phyloP scores from a whole-genome alignment of 2,329 filamentous ascomycete species.

The Immersiporthe knoxdaviesiana region DNA sequence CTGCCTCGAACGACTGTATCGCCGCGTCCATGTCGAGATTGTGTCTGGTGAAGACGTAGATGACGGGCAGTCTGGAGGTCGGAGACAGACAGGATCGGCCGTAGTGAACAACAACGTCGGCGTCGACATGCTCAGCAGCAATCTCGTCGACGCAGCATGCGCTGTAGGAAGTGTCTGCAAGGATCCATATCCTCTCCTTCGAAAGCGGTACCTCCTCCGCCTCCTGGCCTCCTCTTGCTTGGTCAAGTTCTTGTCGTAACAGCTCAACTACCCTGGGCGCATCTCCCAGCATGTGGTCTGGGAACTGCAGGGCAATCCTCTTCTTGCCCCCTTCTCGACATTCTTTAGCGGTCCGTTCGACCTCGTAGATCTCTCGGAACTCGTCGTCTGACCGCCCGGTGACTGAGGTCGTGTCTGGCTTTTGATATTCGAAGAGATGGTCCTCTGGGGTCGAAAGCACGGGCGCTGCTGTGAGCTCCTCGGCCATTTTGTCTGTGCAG shows the following conservation, averaged over 20 bases:
- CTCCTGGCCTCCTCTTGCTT: constrained; percentile 20
- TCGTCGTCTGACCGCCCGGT: constrained; percentile 61
- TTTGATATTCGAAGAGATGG: constrained; percentile 57
- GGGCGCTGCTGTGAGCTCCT: constrained; percentile 56
- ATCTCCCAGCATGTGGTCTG: constrained; percentile 88
- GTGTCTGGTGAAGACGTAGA: constrained; percentile 86
- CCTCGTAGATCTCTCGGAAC: constrained; percentile 79
- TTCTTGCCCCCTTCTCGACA: constrained; percentile 73
- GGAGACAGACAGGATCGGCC: constrained; percentile 90
- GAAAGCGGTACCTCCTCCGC: background rate
- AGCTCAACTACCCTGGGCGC: constrained; percentile 77
- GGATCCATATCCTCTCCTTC: constrained; percentile 68
- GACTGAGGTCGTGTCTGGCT: constrained; percentile 38
- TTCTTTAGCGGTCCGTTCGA: constrained; percentile 76
- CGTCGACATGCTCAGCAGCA: constrained; percentile 89
- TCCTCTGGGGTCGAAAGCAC: constrained; percentile 68
- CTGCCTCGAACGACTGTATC: constrained; percentile 63
- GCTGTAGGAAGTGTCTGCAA: constrained; percentile 95
- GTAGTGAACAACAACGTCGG: constrained; percentile 92
- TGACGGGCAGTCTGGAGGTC: constrained; percentile 81
- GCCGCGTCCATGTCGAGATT: constrained; percentile 65
- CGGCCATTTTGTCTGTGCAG: constrained; percentile 43
- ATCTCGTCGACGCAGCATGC: constrained; percentile 97
- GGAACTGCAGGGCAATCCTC: constrained; percentile 90
- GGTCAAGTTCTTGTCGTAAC: constrained; percentile 47